Evolutionary conservation across 2,329 filamentous ascomycete species (phyloP).

Genomic region (Xylariaceae sp.): DNA sequence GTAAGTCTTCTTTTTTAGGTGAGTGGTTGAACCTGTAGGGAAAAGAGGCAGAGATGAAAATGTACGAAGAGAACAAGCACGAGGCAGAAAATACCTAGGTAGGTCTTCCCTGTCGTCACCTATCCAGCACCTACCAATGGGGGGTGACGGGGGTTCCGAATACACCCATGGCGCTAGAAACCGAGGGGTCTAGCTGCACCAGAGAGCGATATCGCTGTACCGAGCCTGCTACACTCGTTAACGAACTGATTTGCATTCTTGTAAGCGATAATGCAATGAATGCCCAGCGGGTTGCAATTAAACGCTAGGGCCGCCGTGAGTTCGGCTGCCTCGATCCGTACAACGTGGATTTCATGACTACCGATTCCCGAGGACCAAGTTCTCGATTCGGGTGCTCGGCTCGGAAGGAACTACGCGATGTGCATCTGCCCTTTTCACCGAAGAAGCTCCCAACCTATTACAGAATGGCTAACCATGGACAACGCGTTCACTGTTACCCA

Average conservation of each 20-base stretch:
- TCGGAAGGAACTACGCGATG: background rate
- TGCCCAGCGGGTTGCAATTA: background rate
- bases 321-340: background rate
- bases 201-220: background rate
- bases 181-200: background rate
- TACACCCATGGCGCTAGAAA: background rate
- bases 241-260: background rate
- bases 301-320: background rate
- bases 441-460: too few species aligned
- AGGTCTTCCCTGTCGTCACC: slow-evolving; percentile 20
- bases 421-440: background rate
- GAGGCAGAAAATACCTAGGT: background rate
- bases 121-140: background rate
- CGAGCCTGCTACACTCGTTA: background rate
- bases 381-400: background rate
- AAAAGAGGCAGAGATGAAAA: slow-evolving; percentile 6
- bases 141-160: background rate
- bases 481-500: too few species aligned
- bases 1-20: slow-evolving; percentile 38
- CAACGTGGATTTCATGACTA: background rate
- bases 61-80: slow-evolving; percentile 1
- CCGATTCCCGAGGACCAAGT: background rate
- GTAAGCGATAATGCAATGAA: background rate
- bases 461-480: too few species aligned
- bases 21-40: slow-evolving; percentile 9